phyloP scores from a whole-genome alignment of 768 basidiomycete species.

The Chlorophyllum brunneum region DNA sequence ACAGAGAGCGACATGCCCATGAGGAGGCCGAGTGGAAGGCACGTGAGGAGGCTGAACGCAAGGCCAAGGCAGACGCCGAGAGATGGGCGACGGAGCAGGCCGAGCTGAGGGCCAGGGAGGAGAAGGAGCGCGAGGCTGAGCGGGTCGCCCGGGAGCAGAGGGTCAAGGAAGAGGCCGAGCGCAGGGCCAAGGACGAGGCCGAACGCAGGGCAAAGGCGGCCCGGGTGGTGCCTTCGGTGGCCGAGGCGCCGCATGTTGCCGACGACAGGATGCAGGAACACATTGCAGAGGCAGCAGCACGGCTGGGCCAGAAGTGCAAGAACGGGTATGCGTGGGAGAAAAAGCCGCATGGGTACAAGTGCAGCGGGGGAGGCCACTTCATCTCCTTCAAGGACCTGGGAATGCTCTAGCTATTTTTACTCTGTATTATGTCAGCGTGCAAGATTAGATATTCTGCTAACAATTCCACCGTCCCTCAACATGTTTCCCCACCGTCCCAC shows the following conservation, averaged over 20 bases:
- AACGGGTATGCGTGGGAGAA: slow-evolving; percentile 13
- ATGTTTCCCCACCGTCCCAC: slow-evolving; percentile 21
- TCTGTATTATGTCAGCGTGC: not conserved
- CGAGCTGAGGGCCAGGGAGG: not conserved
- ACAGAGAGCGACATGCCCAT: not conserved
- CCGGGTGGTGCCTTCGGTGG: not conserved
- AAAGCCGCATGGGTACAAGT: slow-evolving; percentile 11
- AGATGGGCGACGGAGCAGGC: not conserved
- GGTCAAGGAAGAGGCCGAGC: not conserved
- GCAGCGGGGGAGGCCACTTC: slow-evolving; percentile 9
- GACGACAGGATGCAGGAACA: slow-evolving; percentile 10
- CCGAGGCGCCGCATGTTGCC: slow-evolving; percentile 5
- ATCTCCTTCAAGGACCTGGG: slow-evolving; percentile 13
- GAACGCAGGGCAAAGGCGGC: not conserved
- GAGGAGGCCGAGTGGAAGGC: slow-evolving; percentile 6
- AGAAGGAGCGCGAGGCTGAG: not conserved
- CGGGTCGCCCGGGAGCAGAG: not conserved
- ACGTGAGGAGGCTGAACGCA: not conserved
- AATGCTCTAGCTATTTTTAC: slow-evolving; percentile 7
- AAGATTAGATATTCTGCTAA: slow-evolving; percentile 10
- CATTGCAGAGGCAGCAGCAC: not conserved
- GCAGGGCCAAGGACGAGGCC: not conserved
- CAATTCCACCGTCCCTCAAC: not conserved
- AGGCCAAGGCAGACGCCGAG: not conserved
- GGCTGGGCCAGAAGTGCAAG: slow-evolving; percentile 10